Evolutionary conservation across 108 stramenopile species (phyloP).

Genomic region (Licmophora abbreviata): DNA sequence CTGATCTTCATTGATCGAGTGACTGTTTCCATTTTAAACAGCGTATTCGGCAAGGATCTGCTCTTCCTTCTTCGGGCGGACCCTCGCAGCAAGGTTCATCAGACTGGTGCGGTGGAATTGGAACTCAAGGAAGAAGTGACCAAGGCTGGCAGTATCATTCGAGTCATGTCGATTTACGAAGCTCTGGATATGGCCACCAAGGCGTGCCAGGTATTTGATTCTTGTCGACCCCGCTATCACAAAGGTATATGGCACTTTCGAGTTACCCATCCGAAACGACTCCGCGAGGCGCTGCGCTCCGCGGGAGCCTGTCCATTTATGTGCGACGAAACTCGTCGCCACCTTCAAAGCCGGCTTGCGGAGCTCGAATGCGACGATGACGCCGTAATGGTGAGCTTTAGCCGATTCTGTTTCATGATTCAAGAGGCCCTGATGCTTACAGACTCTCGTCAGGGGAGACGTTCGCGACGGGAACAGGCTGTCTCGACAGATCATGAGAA

Average conservation of each 20-base stretch:
- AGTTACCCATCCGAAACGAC: conserved; percentile 19
- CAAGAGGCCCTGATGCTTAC: conserved; percentile 17
- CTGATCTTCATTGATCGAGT: conserved; percentile 34
- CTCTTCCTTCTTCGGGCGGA: conserved; percentile 29
- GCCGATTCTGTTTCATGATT: conserved; percentile 33
- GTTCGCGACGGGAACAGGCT: not conserved
- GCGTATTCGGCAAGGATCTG: conserved; percentile 22
- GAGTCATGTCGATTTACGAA: conserved; percentile 9
- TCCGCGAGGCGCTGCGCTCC: no score
- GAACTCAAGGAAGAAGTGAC: conserved; percentile 11
- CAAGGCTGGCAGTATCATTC: conserved; percentile 8
- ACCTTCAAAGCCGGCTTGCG: not conserved
- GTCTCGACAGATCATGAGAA: not conserved
- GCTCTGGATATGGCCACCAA: conserved; percentile 21
- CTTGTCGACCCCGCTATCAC: conserved; percentile 12
- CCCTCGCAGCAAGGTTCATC: conserved; percentile 18
- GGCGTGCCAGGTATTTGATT: conserved; percentile 24
- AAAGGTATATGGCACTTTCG: conserved; percentile 27
- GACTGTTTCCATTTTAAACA: conserved; percentile 26
- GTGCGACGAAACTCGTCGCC: not conserved
- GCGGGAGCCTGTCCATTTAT: no score
- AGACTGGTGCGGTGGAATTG: conserved; percentile 12
- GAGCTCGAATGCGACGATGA: conserved; percentile 6
- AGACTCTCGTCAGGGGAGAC: no score
- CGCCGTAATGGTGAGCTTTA: conserved; percentile 15